phyloP scores from a whole-genome alignment of 2,329 filamentous ascomycete species.

The Pseudocercospora musae region DNA sequence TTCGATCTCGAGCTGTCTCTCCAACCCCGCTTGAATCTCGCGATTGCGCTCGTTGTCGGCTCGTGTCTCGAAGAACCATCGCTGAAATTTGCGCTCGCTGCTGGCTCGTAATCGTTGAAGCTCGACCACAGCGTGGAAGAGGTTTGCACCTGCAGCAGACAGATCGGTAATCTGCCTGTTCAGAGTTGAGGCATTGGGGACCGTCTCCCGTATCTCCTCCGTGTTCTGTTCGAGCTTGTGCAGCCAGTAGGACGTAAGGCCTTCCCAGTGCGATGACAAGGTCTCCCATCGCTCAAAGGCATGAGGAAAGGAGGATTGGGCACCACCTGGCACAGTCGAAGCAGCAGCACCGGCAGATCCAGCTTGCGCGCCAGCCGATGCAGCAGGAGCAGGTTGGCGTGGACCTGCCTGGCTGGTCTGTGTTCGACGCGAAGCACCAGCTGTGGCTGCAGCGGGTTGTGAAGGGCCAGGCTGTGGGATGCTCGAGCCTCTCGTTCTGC shows the following conservation, averaged over 20 bases:
- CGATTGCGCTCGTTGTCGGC: conserved; percentile 80
- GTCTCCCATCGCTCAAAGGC: conserved; percentile 98
- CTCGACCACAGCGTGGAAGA: conserved; percentile 97
- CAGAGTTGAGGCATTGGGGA: conserved; percentile 77
- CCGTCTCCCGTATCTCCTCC: conserved; percentile 73
- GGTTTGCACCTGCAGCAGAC: conserved; percentile 92
- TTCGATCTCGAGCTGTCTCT: conserved; percentile 71
- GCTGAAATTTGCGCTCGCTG: conserved; percentile 94
- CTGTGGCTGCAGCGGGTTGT: conserved; percentile 18
- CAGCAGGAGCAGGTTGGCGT: conserved; percentile 24
- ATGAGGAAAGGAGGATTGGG: conserved; percentile 76
- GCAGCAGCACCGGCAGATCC: conserved; percentile 15
- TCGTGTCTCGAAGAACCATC: conserved; percentile 96
- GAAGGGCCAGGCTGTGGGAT: conserved; percentile 25
- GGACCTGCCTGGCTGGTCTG: conserved; percentile 24
- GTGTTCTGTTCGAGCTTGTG: conserved; percentile 86
- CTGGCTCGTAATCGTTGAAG: conserved; percentile 89
- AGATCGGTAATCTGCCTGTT: conserved; percentile 93
- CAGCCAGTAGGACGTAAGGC: conserved; percentile 96
- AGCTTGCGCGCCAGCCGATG: conserved; percentile 17
- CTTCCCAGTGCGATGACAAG: conserved; percentile 95
- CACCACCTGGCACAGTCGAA: conserved; percentile 24
- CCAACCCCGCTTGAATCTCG: conserved; percentile 78
- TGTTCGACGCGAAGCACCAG: conserved; percentile 24
- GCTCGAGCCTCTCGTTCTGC: conserved; percentile 22